Base-by-base conservation (phyloP, 805 yeast genomes). In the Candida alai region DNA sequence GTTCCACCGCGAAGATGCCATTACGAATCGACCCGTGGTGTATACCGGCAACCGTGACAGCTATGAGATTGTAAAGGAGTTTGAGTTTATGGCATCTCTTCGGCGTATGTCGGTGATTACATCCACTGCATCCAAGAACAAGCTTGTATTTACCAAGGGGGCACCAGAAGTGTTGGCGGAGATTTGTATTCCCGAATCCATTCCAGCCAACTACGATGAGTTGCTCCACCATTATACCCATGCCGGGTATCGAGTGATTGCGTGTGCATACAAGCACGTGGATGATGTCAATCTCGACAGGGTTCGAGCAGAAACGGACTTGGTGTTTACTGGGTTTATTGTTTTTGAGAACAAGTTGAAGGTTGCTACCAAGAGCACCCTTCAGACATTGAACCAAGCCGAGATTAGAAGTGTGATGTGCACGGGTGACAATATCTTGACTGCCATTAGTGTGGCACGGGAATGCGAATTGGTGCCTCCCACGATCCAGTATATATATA, bases 341-440 rank as follows among this genome's bases (percentile, higher is more conserved):
- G 70, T 93, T 3, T 93, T 93, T 63, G 97, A 93, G 54, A 93
- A 93, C 58, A 85, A 87, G 56, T 66, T 93, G 49, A 93, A 93
- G 52, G 62, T 70, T 1, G 65, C 82, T 1, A 83, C 96, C 0
- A 67, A 66, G 6, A 58, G 63, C 0, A 85, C 89, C 0, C 67
- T 93, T 32, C 43, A 57, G 9, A 70, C 75, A 39, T 65, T 93
- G 32, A 63, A 65, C 15, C 68, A 66, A 5, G 97, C 98, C 0
- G 68, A 75, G 15, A 71, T 93, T 32, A 69, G 97, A 46, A 84
- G 93, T 0, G 65, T 88, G 19, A 93, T 93, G 98, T 93, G 98
- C 58, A 93, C 98, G 0, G 99, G 99, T 35, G 99, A 93, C 57
- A 93, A 93, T 52, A 77, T 93, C 13, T 64, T 93, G 37, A 93